Evolutionary conservation across 257 asterid species (phyloP), one percentile per base, ranked within the genome.

Genomic region (Solanum pinnatisectum): DNA sequence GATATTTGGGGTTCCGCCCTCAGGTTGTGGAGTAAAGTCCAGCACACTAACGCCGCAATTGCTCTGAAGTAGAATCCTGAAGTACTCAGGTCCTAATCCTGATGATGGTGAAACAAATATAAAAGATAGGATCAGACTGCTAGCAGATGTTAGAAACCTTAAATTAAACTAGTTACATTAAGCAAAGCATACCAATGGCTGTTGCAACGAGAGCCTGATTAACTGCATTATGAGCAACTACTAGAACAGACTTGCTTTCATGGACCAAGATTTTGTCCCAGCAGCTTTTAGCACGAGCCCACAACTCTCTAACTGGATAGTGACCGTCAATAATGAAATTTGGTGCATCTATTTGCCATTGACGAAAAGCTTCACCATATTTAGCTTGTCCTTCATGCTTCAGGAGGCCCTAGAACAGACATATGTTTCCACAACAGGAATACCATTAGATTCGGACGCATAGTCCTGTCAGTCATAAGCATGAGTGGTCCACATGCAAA

Each of bases 161-260:
- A 32, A 77, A 79, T 79, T 67, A 20, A 85, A 12, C 20, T 39
- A 67, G 27, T 49, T 85, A 82, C 13, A 11, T 39, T 79, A 87
- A 35, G 59, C 22, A 33, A 86, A 78, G 30, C 82, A 39, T 93
- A 96, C 98, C 99, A 30, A 97, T 89, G 32, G 99, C 98, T 39
- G 98, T 95, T 90, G 99, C 98, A 85, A 97, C 95, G 87, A 97
- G 98, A 87, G 99, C 99, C 91, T 97, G 98, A 89, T 97, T 96
- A 89, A 96, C 98, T 71, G 98, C 99, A 94, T 96, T 96, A 87
- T 97, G 99, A 91, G 98, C 99, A 88, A 96, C 99, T 39, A 97
- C 97, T 10, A 97, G 95, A 83, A 93, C 85, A 14, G 98, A 95
- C 92, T 88, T 92, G 94, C 96, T 93, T 90, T 96, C 97, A 87